A percentile compares a stretch with the other conserved stretches of the same genome.
These are phyloP conservation scores for Calocera viscosa DNA, from an alignment of 768 basidiomycete species.

Conservation along the genomic window DNA sequence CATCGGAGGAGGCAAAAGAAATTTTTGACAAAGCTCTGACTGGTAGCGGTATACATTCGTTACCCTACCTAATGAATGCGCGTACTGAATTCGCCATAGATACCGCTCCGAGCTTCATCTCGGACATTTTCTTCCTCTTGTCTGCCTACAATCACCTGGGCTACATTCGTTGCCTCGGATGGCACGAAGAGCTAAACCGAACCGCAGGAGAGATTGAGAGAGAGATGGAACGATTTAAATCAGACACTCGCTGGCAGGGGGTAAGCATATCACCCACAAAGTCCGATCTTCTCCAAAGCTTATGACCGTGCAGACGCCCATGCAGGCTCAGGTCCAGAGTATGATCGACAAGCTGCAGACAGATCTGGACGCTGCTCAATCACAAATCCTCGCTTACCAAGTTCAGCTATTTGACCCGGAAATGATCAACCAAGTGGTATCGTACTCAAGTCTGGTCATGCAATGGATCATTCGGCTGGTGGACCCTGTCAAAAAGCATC, in stretches of 20 bases:
- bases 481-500: conserved; percentile 69
- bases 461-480: conserved; percentile 87
- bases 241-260: conserved; percentile 70
- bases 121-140: conserved; percentile 83
- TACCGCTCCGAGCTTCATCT: conserved; percentile 79
- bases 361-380: conserved; percentile 56
- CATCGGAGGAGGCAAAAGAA: conserved; percentile 66
- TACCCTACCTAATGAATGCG: neutral
- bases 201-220: conserved; percentile 56
- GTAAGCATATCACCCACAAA: conserved; percentile 34
- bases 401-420: conserved; percentile 81
- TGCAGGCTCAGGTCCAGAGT: conserved; percentile 65
- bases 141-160: conserved; percentile 85
- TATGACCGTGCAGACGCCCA: conserved; percentile 40
- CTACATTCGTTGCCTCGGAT: conserved; percentile 65
- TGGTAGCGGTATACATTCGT: neutral
- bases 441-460: conserved; percentile 80
- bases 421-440: conserved; percentile 60
- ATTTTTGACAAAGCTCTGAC: conserved; percentile 46
- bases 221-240: conserved; percentile 61
- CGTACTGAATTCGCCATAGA: conserved; percentile 28
- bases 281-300: conserved; percentile 7
- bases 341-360: conserved; percentile 70
- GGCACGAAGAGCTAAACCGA: conserved; percentile 38
- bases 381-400: conserved; percentile 68